These are phyloP conservation scores for Basidioascus undulatus DNA, from an alignment of 768 basidiomycete species.

Conservation along the genomic window DNA sequence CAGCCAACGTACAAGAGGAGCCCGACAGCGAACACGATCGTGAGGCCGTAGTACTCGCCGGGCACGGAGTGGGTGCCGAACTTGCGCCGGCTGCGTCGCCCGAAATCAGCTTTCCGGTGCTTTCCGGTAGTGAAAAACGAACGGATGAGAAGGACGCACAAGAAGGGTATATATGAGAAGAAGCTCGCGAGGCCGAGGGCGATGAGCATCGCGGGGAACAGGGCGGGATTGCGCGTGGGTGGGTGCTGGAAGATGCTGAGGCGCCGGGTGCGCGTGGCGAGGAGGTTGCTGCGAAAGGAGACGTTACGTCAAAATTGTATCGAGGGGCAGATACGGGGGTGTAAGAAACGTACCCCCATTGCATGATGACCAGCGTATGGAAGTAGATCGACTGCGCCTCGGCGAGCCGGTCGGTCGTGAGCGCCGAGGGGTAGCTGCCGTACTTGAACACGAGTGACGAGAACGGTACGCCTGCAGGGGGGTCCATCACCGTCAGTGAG, in stretches of 20 bases:
- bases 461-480: slow-evolving; percentile 30
- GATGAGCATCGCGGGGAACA: slow-evolving; percentile 25
- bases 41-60: too few relatives aligned
- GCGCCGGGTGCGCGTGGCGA: slow-evolving; percentile 31
- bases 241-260: slow-evolving; percentile 33
- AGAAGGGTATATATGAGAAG: slow-evolving; percentile 11
- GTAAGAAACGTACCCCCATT: slow-evolving; percentile 25
- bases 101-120: too few relatives aligned
- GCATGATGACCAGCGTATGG: slow-evolving; percentile 27
- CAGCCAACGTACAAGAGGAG: too few relatives aligned
- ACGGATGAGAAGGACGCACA: too few relatives aligned
- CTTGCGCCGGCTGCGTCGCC: too few relatives aligned
- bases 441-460: slow-evolving; percentile 26
- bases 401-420: slow-evolving; percentile 17
- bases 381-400: slow-evolving; percentile 31
- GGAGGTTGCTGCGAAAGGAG: slow-evolving; percentile 20
- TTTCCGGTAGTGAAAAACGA: too few relatives aligned
- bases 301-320: neutral
- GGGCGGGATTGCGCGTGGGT: slow-evolving; percentile 25
- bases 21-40: too few relatives aligned
- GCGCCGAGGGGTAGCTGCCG: slow-evolving; percentile 22
- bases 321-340: too few relatives aligned
- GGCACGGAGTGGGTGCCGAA: too few relatives aligned
- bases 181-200: slow-evolving; percentile 26
- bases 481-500: too few relatives aligned